Evolutionary conservation across 1,284 basidiomycete species (phyloP), one percentile per base, ranked within the genome.

Genomic region (Gomphus bonarii): DNA sequence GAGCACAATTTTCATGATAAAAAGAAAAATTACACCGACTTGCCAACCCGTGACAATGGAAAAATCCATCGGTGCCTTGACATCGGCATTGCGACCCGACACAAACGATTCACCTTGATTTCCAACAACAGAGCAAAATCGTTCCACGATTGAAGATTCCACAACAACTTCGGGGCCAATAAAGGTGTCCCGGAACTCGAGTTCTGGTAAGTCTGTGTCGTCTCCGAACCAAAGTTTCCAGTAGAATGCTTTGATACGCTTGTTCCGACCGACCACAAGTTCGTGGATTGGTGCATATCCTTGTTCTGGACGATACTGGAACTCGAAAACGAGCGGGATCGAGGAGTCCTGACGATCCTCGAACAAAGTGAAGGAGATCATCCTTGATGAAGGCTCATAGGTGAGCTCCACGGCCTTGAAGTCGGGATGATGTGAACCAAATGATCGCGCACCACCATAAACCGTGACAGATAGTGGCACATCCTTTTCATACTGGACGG

Each of bases 31-130:
- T 48, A 40, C 48, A 72, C 84, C 63, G 67, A 91, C 91, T 84
- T 93, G 85, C 95, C 95, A 98, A 47, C 95, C 94, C 50, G 94
- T 88, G 59, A 98, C 95, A 67, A 99, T 99, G 57, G 94, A 93
- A 67, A 97, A 98, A 75, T 99, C 97, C 92, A 99, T 97, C 0
- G 95, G 95, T 0, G 92, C 91, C 65, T 86, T 82, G 36, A 91
- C 81, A 33, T 73, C 76, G 49, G 83, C 78, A 57, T 77, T 83
- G 54, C 91, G 79, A 5, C 74, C 82, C 28, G 79, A 76, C 78
- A 94, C 91, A 81, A 95, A 99, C 7, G 80, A 79, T 69, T 95
- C 94, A 50, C 85, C 86, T 66, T 94, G 86, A 70, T 97, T 98
- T 46, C 93, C 95, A 58, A 98, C 84, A 51, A 99, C 88, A 47